A percentile compares a stretch with the other conserved stretches of the same genome.
These are phyloP conservation scores for Talaromyces amestolkiae DNA, from an alignment of 2,329 filamentous ascomycete genomes.

Conservation along the genomic window DNA sequence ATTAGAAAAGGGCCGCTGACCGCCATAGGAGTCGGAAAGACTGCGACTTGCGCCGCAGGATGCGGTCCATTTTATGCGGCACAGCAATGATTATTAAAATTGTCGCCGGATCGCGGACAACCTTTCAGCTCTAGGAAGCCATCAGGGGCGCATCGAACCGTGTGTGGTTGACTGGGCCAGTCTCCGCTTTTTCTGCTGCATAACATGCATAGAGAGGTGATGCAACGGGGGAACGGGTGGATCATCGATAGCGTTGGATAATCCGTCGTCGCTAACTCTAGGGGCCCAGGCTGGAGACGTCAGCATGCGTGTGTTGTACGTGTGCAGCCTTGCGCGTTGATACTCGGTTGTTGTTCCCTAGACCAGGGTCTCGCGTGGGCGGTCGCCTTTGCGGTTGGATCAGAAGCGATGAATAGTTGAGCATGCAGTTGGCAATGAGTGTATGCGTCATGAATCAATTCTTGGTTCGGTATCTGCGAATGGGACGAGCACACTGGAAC, in stretches of 20 bases:
- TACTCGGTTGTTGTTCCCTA: constrained; percentile 2
- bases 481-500: background rate
- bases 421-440: background rate
- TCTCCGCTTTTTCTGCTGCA: constrained; percentile 16
- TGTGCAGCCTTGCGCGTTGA: background rate
- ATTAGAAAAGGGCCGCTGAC: constrained; percentile 1
- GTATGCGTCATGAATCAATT: background rate
- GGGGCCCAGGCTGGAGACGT: background rate
- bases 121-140: constrained; percentile 9
- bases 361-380: constrained; percentile 8
- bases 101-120: background rate
- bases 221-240: constrained; percentile 13
- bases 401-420: background rate
- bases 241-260: constrained; percentile 11
- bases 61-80: background rate
- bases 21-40: background rate
- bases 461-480: background rate
- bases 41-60: constrained; percentile 8
- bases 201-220: constrained; percentile 13
- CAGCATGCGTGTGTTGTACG: constrained; percentile 2
- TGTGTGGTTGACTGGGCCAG: background rate
- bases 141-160: constrained; percentile 14
- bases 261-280: background rate
- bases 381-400: background rate
- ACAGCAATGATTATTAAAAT: constrained; percentile 6